Conservation (phyloP, 345 rosid genomes). For the Melaleuca quinquenervia region DNA sequence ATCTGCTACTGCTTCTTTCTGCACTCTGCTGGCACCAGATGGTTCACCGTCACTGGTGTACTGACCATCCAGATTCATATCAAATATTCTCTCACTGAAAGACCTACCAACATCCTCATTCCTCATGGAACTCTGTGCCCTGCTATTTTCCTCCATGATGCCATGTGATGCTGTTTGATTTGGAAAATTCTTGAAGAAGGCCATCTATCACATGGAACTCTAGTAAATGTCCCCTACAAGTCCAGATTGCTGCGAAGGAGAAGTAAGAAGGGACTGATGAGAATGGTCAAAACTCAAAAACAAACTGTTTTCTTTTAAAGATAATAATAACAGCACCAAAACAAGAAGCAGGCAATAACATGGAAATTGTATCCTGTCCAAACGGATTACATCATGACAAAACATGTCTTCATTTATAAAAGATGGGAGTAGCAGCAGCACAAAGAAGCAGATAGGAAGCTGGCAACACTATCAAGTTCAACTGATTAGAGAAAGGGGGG, state of each 20-base stretch:
- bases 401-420: neutral
- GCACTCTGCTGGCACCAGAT: conserved; percentile 36
- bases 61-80: conserved; percentile 59
- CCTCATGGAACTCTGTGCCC: conserved; percentile 25
- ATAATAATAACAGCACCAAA: neutral
- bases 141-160: conserved; percentile 52
- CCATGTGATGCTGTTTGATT: conserved; percentile 47
- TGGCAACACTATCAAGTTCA: neutral
- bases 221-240: neutral
- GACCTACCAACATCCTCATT: conserved; percentile 36
- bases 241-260: neutral
- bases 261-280: neutral
- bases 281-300: neutral
- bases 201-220: conserved; percentile 66
- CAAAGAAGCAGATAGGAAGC: neutral
- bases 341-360: neutral
- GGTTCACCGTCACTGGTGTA: conserved; percentile 70
- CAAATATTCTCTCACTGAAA: conserved; percentile 57
- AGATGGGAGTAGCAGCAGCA: neutral
- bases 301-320: neutral
- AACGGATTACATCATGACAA: neutral
- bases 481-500: neutral
- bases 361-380: neutral
- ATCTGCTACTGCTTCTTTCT: conserved; percentile 23
- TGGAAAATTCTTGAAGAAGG: conserved; percentile 66